A percentile compares a stretch with the other conserved stretches of the same genome.
phyloP scores from a whole-genome alignment of 257 asterid genomes.

The Solanum phureja region DNA sequence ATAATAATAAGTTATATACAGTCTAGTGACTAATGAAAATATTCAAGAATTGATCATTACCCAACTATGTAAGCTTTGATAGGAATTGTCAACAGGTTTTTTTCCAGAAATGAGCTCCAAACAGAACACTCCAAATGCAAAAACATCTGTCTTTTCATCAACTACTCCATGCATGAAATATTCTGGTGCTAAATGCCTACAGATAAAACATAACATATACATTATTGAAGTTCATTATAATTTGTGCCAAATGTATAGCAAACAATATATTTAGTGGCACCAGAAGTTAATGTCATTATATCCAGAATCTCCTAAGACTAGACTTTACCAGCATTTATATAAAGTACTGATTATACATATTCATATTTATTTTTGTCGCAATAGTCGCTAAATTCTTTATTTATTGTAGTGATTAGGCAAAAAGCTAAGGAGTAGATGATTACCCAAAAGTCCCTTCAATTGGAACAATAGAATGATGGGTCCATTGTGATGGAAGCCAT shows the following conservation, averaged over 20 bases:
- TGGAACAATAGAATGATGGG: slow-evolving; percentile 86
- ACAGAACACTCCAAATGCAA: slow-evolving; percentile 83
- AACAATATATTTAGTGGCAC: no score
- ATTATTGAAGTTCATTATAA: not conserved
- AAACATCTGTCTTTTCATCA: slow-evolving; percentile 94
- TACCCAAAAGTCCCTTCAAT: slow-evolving; percentile 99
- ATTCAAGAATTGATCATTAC: slow-evolving; percentile 22
- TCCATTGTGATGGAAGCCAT: slow-evolving; percentile 99
- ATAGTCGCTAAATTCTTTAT: no score
- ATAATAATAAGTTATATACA: not conserved
- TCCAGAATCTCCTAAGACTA: not conserved
- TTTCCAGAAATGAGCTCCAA: slow-evolving; percentile 85
- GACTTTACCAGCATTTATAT: not conserved
- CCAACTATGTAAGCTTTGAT: slow-evolving; percentile 93
- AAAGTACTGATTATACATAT: no score
- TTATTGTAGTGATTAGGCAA: not conserved
- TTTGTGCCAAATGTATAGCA: not conserved
- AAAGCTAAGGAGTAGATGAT: not conserved
- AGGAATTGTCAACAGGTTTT: slow-evolving; percentile 79
- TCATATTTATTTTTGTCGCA: not conserved
- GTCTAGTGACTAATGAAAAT: not conserved
- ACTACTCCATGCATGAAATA: slow-evolving; percentile 97
- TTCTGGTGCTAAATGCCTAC: slow-evolving; percentile 92
- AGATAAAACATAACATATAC: not conserved
- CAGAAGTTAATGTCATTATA: not conserved